Evolutionary conservation across 495 filamentous ascomycete species (phyloP).

Genomic region (Neurospora tetrasperma): DNA sequence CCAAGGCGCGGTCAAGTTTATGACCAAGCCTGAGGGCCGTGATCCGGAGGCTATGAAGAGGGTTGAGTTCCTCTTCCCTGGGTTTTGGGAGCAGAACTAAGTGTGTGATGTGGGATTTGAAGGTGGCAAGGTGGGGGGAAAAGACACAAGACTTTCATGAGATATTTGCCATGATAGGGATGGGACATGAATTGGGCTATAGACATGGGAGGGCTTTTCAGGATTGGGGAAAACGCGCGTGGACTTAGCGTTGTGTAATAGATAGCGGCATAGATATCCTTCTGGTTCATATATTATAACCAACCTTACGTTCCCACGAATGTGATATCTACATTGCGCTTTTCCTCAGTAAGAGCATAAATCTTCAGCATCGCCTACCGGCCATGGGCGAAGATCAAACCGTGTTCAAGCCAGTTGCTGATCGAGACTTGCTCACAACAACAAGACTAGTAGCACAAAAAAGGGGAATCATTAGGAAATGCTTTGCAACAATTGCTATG

Average conservation of each 20-base stretch:
- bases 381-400: background rate
- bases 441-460: background rate
- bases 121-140: background rate
- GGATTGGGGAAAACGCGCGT: background rate
- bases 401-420: background rate
- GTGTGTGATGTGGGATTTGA: background rate
- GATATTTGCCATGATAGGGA: background rate
- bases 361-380: background rate
- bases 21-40: conserved; percentile 56
- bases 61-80: conserved; percentile 70
- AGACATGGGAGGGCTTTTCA: background rate
- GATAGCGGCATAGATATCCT: background rate
- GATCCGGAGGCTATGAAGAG: conserved; percentile 54
- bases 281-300: background rate
- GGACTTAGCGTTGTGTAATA: background rate
- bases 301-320: no score
- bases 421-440: background rate
- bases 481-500: background rate
- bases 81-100: conserved; percentile 32
- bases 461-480: background rate
- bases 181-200: background rate
- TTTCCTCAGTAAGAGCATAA: background rate
- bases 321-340: background rate
- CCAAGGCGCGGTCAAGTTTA: conserved; percentile 60
- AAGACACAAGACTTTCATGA: background rate